Base-by-base conservation (phyloP, 306 rosid genomes). In the Erythrophleum fordii region DNA sequence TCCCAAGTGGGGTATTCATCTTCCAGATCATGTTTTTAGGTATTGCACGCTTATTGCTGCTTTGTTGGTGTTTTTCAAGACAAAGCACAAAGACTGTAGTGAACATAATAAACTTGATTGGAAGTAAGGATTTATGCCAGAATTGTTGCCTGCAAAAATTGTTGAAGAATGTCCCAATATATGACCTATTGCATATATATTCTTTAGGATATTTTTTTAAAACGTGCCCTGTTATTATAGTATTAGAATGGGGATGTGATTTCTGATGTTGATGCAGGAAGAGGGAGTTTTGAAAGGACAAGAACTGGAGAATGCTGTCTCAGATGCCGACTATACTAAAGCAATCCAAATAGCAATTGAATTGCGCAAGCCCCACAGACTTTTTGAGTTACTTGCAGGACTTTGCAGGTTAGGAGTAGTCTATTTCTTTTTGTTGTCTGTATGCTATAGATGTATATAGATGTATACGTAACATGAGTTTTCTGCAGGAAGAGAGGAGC, bases 281-380 rank as follows among this genome's bases (percentile, higher is more conserved):
- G 96, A 91, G 82, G 89, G 89, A 48, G 98, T 93, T 86, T 76
- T 95, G 87, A 95, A 89, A 87, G 97, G 91, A 46, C 99, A 95
- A 83, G 99, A 93, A 76, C 91, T 95, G 68, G 96, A 95, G 83
- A 95, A 95, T 91, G 99, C 99, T 41, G 80, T 95, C 69, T 84
- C 85, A 76, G 98, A 93, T 83, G 94, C 99, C 46, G 93, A 95
- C 79, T 95, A 88, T 67, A 58, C 84, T 39, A 93, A 90, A 86
- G 99, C 99, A 81, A 88, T 95, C 76, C 98, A 79, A 91, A 81
- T 95, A 48, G 96, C 96, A 11, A 90, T 95, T 73, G 91, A 93
- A 77, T 87, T 95, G 80, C 94, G 89, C 71, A 88, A 93, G 89
- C 99, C 99, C 44, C 99, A 81, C 76, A 90, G 77, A 80, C 96